Evolutionary conservation across 441 rosid genomes (phyloP), one percentile per base, ranked within the genome.

Genomic region (Dalechampia spathulata): DNA sequence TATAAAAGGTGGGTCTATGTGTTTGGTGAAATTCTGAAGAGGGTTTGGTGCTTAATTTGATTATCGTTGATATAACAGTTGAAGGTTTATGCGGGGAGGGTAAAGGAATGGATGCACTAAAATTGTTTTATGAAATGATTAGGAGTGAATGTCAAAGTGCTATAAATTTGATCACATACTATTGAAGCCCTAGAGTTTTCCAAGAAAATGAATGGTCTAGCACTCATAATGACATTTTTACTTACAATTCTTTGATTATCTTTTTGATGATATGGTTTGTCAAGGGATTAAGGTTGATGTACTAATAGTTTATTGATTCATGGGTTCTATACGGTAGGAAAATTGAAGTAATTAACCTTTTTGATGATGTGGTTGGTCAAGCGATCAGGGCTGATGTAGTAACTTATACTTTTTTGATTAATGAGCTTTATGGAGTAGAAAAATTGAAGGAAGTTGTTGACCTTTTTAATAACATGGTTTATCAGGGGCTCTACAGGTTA

Each of bases 401-500:
- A 21, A 39, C 30, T 28, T 49, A 49, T 30, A 49, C 2, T 28
- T 27, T 39, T 15, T 15, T 49, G 38, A 49, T 49, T 30, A 17
- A 49, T n/a, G 54, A 39, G 14, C 37, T 27, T 8, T 30, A 12
- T 10, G 16, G 39, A 23, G 19, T 15, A 7, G 54, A 39, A 23
- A 30, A 36, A 17, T 30, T 49, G 39, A 28, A 16, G 22, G 38
- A 49, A 16, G 38, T 39, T 0, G 22, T 49, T 28, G 30, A 13
- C 1, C 17, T 49, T 49, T 26, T 49, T 19, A n/a, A 49, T 27
- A 23, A 49, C 8, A 49, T 49, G 54, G 38, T 49, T 2, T 5
- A 15, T 30, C 14, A 11, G 7, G 41, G 41, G 55, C 55, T 62
- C 49, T 71, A 70, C 25, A 52, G 22, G 58, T 48, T 4, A 20